Evolutionary conservation across 495 filamentous ascomycete genomes (phyloP), one percentile per base, ranked within the genome.

Genomic region (Astrocystis sublimbata): DNA sequence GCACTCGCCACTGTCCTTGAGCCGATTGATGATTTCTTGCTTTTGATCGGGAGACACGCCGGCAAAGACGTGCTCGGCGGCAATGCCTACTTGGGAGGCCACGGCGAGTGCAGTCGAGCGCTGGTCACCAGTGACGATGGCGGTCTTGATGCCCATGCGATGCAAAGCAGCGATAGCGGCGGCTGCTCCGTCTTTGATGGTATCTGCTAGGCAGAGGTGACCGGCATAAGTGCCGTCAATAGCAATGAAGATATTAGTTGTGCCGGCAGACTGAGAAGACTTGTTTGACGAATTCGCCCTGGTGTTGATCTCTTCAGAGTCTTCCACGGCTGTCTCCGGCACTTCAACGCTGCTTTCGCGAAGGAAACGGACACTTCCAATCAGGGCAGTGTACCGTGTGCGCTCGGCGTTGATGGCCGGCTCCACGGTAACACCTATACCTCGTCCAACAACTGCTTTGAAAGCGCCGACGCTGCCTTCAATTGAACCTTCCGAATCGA

Each of bases 71-170:
- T 91, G 82, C 12, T 85, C 80, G 1, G 77, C 68, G 0, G 89
- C 78, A 64, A 99, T 97, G 47, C 92, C 92, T 49, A 97, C 91
- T 4, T 88, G 84, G 5, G 84, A 76, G 5, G 94, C 96, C 50
- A 98, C 91, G 36, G 91, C 86, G 1, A 89, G 69, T 5, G 94
- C 94, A 3, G 94, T 90, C 24, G 89, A 82, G 26, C 82, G 82
- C 41, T 96, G 92, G 73, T 99, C 94, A 52, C 94, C 94, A 0
- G 94, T 99, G 5, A 99, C 92, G 71, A 98, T 91, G 30, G 92
- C 90, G 5, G 90, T 88, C 54, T 88, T 86, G 68, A 98, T 88
- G 19, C 89, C 87, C 85, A 98, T 89, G 56, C 84, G 85, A 68
- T 88, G 83, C 46, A 99, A 80, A 19, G 92, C 94, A n/a, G 86